Base-by-base conservation (phyloP, 139 green algal species). In the Haematococcus lacustris region DNA sequence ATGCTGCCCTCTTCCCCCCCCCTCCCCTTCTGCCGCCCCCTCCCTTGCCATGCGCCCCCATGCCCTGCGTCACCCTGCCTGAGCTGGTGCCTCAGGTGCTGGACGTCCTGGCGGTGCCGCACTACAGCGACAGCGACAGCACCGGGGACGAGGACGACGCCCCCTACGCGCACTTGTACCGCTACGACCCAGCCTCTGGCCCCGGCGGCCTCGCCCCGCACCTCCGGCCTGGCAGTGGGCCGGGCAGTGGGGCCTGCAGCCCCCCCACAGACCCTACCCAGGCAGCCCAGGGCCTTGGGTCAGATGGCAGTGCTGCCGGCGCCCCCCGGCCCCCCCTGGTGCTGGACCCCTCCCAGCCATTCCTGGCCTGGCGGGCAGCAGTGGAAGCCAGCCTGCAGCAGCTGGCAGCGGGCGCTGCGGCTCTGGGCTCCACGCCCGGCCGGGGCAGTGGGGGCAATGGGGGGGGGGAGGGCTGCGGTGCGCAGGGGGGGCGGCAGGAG, bases 91-190 rank as follows among this genome's bases (percentile, higher is more conserved):
- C 41, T 1, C 63, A 76, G 71, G 62, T 76, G 23, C 40, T 80
- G 64, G 51, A 80, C 28, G 60, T 80, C 39, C 17, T 32, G 9
- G 38, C 50, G 26, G 62, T 73, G 39, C 65, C 63, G 1, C 75
- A 80, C 7, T 76, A 76, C 64, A 76, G 69, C 23, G 75, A 80
- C 38, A 70, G 66, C 65, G 68, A 76, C 64, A 76, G 69, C 23
- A 70, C 76, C 38, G 62, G 66, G 53, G 68, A 74, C 13, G 75
- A 80, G 0, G 70, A 70, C 40, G 75, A 76, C 32, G 60, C 35
- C 3, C 34, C 26, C 2, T 32, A 66, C 21, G 28, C 38, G 5
- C 17, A 33, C 51, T 40, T 32, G 3, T 39, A 74, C 35, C 28
- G 39, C 2, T 60, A 61, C 39, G 35, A 28, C 2, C 28, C 66